Evolutionary conservation across 1,284 basidiomycete genomes (phyloP).

Genomic region (Amylostereum areolatum): DNA sequence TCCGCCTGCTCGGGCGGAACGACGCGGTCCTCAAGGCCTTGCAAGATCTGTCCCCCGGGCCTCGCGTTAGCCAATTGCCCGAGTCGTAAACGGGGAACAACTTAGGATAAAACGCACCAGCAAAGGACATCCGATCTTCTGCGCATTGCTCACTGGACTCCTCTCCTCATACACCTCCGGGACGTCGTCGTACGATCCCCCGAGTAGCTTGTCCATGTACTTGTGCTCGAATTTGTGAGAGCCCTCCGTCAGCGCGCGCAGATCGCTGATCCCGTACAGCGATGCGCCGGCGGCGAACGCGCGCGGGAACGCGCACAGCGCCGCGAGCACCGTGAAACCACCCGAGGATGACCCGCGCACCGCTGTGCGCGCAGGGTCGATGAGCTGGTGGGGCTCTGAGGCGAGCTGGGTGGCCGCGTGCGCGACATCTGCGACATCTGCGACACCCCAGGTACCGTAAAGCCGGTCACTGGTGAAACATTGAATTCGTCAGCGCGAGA

Average conservation of each 20-base stretch:
- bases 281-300: conserved; percentile 36
- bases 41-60: conserved; percentile 31
- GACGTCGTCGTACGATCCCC: conserved; percentile 36
- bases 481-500: background rate
- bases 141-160: conserved; percentile 40
- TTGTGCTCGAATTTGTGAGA: conserved; percentile 51
- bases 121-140: conserved; percentile 40
- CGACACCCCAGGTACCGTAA: conserved; percentile 58
- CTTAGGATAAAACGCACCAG: conserved; percentile 28
- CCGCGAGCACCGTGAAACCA: conserved; percentile 44
- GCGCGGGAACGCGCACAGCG: conserved; percentile 24
- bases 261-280: conserved; percentile 40
- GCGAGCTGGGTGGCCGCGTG: conserved; percentile 44
- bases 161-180: conserved; percentile 40
- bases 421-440: conserved; percentile 60
- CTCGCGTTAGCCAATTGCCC: too few species aligned
- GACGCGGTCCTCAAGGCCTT: conserved; percentile 42
- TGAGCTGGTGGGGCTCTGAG: conserved; percentile 32
- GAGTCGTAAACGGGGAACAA: too few species aligned
- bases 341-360: conserved; percentile 49
- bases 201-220: conserved; percentile 39
- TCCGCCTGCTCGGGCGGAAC: conserved; percentile 46
- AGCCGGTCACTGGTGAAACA: conserved; percentile 43
- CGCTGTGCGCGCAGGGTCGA: conserved; percentile 51
- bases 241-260: conserved; percentile 33